A percentile compares a stretch with the other conserved stretches of the same genome.
These are phyloP conservation scores for Termitomyces sp. DNA, from an alignment of 768 basidiomycete species.

Conservation along the genomic window DNA sequence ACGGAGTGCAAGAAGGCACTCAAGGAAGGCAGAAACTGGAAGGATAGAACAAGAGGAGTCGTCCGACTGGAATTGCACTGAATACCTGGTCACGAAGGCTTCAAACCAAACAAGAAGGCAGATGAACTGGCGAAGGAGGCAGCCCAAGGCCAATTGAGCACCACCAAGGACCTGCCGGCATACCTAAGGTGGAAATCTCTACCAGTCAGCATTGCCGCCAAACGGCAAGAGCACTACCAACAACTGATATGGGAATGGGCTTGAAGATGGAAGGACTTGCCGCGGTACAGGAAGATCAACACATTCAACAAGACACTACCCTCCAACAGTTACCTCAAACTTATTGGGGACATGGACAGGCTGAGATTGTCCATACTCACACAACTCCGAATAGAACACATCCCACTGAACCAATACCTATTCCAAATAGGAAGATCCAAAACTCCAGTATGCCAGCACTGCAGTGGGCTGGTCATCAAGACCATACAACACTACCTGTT, in stretches of 20 bases:
- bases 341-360: too few relatives aligned
- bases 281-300: not conserved
- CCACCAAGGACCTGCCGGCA: not conserved
- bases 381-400: too few relatives aligned
- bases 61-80: not conserved
- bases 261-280: not conserved
- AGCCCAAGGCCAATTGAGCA: not conserved
- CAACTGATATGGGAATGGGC: not conserved
- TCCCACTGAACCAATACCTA: too few relatives aligned
- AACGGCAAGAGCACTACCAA: not conserved
- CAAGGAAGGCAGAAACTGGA: not conserved
- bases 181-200: not conserved
- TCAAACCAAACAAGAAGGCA: not conserved
- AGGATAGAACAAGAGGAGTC: not conserved
- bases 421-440: too few relatives aligned
- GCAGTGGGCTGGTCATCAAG: too few relatives aligned
- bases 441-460: too few relatives aligned
- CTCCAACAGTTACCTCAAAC: too few relatives aligned
- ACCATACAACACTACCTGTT: not conserved
- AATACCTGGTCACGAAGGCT: not conserved
- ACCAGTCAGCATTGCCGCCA: not conserved
- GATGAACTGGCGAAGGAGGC: not conserved
- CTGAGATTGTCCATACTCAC: too few relatives aligned
- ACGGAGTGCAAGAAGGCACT: too few relatives aligned
- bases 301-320: too few relatives aligned